phyloP scores from a whole-genome alignment of 306 rosid species.

The Prunus mira region DNA sequence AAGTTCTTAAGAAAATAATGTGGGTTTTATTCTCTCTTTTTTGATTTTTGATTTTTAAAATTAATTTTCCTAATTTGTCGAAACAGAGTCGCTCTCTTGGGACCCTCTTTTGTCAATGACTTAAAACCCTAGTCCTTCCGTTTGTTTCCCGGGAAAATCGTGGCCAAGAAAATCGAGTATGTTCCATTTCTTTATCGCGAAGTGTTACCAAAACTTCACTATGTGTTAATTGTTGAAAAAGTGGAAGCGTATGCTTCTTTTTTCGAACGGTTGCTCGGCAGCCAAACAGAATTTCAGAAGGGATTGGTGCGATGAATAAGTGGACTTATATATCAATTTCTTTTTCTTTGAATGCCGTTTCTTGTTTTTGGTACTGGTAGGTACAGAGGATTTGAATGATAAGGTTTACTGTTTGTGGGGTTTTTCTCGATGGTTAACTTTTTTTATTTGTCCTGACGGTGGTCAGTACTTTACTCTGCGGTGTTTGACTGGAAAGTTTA shows the following conservation, averaged over 20 bases:
- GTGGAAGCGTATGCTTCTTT: neutral
- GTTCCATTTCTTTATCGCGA: neutral
- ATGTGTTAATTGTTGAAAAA: neutral
- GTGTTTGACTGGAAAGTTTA: neutral
- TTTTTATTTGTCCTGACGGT: neutral
- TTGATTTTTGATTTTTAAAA: neutral
- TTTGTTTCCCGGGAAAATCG: constrained; percentile 10
- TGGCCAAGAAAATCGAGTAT: neutral
- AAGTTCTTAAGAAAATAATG: constrained; percentile 7
- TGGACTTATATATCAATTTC: neutral
- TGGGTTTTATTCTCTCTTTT: neutral
- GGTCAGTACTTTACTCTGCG: neutral
- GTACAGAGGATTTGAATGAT: neutral
- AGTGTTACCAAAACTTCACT: neutral
- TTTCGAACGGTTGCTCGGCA: neutral
- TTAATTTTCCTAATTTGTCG: neutral
- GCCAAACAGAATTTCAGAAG: neutral
- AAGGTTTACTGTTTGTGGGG: neutral
- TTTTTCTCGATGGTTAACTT: neutral
- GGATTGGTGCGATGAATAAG: neutral
- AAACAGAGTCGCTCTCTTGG: neutral
- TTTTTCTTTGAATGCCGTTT: neutral
- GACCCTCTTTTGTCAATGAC: neutral
- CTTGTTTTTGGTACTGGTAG: neutral
- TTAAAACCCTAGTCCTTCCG: constrained; percentile 33